Percentiles rank a stretch among this genome's conserved stretches.
phyloP scores from a whole-genome alignment of 1,284 basidiomycete species.

The Puccinia hordei region DNA sequence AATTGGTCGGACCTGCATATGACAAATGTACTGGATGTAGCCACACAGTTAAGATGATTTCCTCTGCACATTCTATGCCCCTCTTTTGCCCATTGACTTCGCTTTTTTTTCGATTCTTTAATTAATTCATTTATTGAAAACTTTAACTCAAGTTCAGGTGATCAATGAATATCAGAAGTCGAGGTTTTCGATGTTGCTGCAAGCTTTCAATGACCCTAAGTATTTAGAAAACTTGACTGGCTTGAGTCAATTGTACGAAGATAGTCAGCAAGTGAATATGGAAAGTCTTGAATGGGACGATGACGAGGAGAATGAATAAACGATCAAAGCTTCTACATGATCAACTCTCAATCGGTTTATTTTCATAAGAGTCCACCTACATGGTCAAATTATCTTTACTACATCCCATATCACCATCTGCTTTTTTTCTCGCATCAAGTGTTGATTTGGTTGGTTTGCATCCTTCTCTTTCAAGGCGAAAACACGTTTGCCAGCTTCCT shows the following conservation, averaged over 20 bases:
- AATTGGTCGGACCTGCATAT: conserved; percentile 82
- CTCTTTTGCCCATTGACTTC: neutral
- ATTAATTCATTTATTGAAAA: conserved; percentile 5
- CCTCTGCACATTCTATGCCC: neutral
- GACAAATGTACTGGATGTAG: conserved; percentile 88
- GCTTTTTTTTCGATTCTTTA: neutral
- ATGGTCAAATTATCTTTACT: too few relatives aligned
- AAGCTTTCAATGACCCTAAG: conserved; percentile 80
- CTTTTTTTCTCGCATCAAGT: too few relatives aligned
- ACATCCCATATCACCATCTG: too few relatives aligned
- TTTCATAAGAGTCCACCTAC: too few relatives aligned
- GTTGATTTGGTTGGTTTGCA: too few relatives aligned
- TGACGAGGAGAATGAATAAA: conserved; percentile 17
- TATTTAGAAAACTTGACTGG: conserved; percentile 82
- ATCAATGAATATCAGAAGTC: conserved; percentile 72
- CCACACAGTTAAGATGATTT: conserved; percentile 65
- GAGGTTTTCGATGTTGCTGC: conserved; percentile 76
- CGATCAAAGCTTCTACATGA: too few relatives aligned
- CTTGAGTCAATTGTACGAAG: conserved; percentile 76
- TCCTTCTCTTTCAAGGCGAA: too few relatives aligned
- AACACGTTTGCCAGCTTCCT: too few relatives aligned
- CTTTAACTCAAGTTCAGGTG: conserved; percentile 64
- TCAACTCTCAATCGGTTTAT: too few relatives aligned
- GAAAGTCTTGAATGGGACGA: conserved; percentile 51
- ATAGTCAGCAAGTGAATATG: conserved; percentile 62